Conservation (phyloP, 192 early-diverging fungal species). For the Diversispora eburnea region DNA sequence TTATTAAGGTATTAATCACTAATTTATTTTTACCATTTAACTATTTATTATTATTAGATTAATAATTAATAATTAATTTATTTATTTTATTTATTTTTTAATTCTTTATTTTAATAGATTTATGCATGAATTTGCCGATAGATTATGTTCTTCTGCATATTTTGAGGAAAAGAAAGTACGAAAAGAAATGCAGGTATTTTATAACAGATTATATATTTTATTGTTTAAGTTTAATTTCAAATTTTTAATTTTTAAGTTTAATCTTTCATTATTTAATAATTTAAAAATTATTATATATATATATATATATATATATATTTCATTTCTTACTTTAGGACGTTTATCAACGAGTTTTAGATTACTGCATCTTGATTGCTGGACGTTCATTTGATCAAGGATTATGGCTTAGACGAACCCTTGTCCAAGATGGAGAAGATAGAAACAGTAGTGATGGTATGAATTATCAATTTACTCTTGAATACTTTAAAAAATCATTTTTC, state of each 20-base stretch:
- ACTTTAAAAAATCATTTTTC: too few relatives aligned
- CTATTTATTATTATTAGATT: not conserved
- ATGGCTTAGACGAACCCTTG: conserved; percentile 51
- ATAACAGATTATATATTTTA: too few relatives aligned
- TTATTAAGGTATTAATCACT: conserved; percentile 42
- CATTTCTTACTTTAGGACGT: conserved; percentile 33
- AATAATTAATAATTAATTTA: too few relatives aligned
- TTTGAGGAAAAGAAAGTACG: conserved; percentile 64
- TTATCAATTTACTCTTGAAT: not conserved
- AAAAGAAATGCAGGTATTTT: conserved; percentile 50
- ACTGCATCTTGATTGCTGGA: conserved; percentile 72
- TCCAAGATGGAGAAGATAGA: conserved; percentile 39
- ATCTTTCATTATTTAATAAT: not conserved
- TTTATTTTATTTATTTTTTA: not conserved
- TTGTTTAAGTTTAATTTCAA: too few relatives aligned
- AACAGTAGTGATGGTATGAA: conserved; percentile 31
- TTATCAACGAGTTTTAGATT: conserved; percentile 62
- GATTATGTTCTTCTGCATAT: conserved; percentile 40
- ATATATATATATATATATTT: too few relatives aligned
- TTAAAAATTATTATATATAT: too few relatives aligned
- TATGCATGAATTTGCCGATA: conserved; percentile 53
- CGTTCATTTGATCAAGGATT: conserved; percentile 71
- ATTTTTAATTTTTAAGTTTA: too few relatives aligned
- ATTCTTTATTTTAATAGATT: conserved; percentile 37
- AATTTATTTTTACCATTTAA: not conserved